Conservation (phyloP, 2,329 filamentous ascomycete species). For the Emergomyces pasteurianus region DNA sequence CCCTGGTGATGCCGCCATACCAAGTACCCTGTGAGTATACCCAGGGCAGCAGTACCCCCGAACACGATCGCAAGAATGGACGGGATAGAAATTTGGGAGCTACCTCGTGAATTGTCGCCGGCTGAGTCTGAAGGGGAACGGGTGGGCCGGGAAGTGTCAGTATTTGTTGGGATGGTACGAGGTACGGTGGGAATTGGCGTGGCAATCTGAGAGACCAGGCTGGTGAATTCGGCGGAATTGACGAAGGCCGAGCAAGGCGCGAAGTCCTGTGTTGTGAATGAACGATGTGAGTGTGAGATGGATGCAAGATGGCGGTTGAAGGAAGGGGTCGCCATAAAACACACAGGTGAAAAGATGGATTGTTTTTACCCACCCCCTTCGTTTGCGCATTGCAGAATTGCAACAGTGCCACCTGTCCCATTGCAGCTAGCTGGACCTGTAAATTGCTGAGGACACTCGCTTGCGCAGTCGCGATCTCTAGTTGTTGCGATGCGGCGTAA, state of each 20-base stretch:
- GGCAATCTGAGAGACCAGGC: not conserved
- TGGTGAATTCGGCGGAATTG: not conserved
- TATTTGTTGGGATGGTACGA: conserved; percentile 42
- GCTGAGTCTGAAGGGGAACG: not conserved
- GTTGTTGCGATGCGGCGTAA: not conserved
- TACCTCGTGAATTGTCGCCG: not conserved
- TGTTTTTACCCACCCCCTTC: not conserved
- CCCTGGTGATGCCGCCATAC: not conserved
- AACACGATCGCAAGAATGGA: conserved; percentile 1
- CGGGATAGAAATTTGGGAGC: not conserved
- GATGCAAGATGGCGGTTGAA: too few relatives aligned
- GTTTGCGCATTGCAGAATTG: not conserved
- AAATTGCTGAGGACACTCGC: not conserved
- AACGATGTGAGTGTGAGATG: not conserved
- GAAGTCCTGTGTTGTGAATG: not conserved
- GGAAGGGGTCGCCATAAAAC: too few relatives aligned
- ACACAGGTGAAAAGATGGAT: not conserved
- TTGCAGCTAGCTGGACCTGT: not conserved
- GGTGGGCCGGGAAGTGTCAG: not conserved
- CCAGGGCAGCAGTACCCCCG: not conserved
- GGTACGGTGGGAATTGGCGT: conserved; percentile 51
- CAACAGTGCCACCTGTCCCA: conserved; percentile 1
- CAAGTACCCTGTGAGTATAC: not conserved
- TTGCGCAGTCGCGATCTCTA: not conserved
- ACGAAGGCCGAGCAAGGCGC: not conserved